Evolutionary conservation across 2,329 filamentous ascomycete genomes (phyloP).

Genomic region (Pochonia chlamydosporia): DNA sequence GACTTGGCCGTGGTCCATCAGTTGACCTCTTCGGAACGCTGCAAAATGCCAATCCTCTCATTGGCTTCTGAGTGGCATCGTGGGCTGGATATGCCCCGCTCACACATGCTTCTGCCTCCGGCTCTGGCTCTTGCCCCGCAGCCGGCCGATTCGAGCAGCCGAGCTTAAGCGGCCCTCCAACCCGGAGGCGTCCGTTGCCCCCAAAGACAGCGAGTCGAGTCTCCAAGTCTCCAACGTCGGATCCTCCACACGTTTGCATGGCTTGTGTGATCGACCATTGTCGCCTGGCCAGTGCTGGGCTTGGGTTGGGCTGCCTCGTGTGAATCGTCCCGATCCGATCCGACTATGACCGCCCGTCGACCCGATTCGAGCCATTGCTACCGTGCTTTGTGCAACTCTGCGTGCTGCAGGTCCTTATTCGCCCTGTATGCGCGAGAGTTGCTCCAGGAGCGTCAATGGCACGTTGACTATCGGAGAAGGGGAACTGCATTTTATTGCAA

Average conservation of each 20-base stretch:
- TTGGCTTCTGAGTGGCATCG: neutral
- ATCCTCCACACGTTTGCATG: neutral
- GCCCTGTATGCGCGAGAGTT: too few relatives aligned
- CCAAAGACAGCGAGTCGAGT: neutral
- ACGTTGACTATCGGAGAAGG: too few relatives aligned
- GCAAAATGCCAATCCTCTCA: neutral
- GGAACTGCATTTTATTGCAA: too few relatives aligned
- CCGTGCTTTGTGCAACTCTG: neutral
- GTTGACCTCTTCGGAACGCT: too few relatives aligned
- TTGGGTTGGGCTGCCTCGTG: neutral
- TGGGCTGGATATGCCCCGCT: neutral
- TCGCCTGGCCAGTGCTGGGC: neutral
- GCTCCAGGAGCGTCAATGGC: neutral
- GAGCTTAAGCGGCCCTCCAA: conserved; percentile 9
- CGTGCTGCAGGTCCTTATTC: too few relatives aligned
- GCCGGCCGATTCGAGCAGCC: conserved; percentile 8
- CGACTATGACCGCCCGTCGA: neutral
- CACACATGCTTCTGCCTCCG: conserved; percentile 3
- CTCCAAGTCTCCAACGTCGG: neutral
- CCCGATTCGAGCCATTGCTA: neutral
- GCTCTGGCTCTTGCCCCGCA: conserved; percentile 2
- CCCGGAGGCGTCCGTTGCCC: neutral
- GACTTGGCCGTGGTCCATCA: too few relatives aligned
- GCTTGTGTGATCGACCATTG: neutral
- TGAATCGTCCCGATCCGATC: conserved; percentile 9